Percentiles rank a stretch among this genome's conserved stretches.
Conservation (phyloP, 2,329 filamentous ascomycete genomes). For the Grosmannia clavigera region DNA sequence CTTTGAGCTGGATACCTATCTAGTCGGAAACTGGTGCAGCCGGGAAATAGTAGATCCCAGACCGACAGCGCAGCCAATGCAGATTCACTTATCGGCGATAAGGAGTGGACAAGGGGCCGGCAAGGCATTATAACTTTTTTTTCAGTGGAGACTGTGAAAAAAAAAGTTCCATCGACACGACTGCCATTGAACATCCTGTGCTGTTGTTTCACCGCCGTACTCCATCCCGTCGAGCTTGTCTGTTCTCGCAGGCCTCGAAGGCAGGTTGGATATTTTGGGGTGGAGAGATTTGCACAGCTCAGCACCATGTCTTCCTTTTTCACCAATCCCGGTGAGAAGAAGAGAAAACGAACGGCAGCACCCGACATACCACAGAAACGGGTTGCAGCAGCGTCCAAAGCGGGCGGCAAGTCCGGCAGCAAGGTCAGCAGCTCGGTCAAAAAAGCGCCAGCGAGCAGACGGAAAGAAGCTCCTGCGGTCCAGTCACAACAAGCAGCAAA, state of each 20-base stretch:
- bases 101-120: neutral
- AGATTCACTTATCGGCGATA: neutral
- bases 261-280: too few relatives aligned
- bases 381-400: conserved; percentile 29
- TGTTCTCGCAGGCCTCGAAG: neutral
- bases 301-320: conserved; percentile 86
- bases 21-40: conserved; percentile 6
- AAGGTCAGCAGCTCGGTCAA: neutral
- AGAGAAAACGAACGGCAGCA: conserved; percentile 62
- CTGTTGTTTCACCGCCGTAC: neutral
- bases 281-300: neutral
- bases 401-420: conserved; percentile 7
- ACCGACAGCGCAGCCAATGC: conserved; percentile 5
- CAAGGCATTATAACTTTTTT: conserved; percentile 1
- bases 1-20: neutral
- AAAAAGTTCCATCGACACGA: conserved; percentile 7
- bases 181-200: neutral
- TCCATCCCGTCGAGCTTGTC: too few relatives aligned
- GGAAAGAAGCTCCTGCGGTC: conserved; percentile 25
- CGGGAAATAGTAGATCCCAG: conserved; percentile 11
- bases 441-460: neutral
- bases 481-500: conserved; percentile 16
- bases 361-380: conserved; percentile 48
- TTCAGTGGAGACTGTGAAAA: conserved; percentile 11
- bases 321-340: conserved; percentile 76